These are phyloP conservation scores for Macadamia tetraphylla DNA, from an alignment of 164 flowering plant species.

Conservation along the genomic window DNA sequence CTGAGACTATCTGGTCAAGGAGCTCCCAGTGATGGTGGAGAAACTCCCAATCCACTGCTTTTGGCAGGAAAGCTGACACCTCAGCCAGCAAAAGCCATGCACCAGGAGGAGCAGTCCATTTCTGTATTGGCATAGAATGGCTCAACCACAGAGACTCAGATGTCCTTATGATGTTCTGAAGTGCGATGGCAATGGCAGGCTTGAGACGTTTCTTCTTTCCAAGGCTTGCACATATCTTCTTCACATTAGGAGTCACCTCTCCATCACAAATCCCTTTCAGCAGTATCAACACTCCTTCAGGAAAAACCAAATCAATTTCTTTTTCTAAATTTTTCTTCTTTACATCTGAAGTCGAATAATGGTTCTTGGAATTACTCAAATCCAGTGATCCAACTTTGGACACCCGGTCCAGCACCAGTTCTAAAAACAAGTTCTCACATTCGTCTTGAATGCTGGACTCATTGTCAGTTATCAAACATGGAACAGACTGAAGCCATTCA, in stretches of 20 bases:
- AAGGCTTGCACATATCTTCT: slow-evolving; percentile 71
- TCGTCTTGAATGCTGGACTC: slow-evolving; percentile 95
- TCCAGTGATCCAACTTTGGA: slow-evolving; percentile 40
- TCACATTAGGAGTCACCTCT: slow-evolving; percentile 79
- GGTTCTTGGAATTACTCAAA: slow-evolving; percentile 3
- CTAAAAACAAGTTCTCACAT: slow-evolving; percentile 74
- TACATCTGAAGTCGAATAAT: slow-evolving; percentile 9
- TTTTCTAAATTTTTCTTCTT: slow-evolving; percentile 26
- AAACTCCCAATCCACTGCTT: slow-evolving; percentile 82
- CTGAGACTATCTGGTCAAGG: slow-evolving; percentile 48
- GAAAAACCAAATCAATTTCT: slow-evolving; percentile 37
- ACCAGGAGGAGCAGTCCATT: slow-evolving; percentile 97
- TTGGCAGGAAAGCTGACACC: slow-evolving; percentile 73
- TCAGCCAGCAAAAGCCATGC: slow-evolving; percentile 94
- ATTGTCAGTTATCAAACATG: slow-evolving; percentile 73
- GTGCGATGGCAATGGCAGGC: slow-evolving; percentile 51
- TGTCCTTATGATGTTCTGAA: slow-evolving; percentile 67
- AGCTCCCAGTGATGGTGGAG: slow-evolving; percentile 92
- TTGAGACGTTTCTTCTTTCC: slow-evolving; percentile 84
- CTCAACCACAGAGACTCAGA: slow-evolving; percentile 78
- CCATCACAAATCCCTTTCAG: slow-evolving; percentile 62
- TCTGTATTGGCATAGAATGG: slow-evolving; percentile 56
- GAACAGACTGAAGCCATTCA: slow-evolving; percentile 95
- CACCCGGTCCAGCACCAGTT: slow-evolving; percentile 73
- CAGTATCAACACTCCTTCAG: slow-evolving; percentile 51